phyloP scores from a whole-genome alignment of 768 basidiomycete species.

The Mycena albidolilacea region DNA sequence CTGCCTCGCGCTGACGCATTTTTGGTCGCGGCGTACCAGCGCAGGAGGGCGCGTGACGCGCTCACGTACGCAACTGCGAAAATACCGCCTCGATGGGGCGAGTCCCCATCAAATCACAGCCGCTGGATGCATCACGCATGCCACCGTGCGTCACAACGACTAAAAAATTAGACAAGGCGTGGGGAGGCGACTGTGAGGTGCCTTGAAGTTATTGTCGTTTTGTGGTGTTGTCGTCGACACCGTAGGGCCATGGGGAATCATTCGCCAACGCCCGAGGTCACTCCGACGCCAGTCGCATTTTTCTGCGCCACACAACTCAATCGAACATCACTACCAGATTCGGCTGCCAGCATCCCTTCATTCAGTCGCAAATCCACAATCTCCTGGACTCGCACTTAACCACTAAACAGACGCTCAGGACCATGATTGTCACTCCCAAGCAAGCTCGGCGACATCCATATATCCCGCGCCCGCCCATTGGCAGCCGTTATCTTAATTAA shows the following conservation, averaged over 20 bases:
- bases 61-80: conserved; percentile 14
- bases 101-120: background rate
- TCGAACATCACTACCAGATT: background rate
- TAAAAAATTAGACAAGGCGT: conserved; percentile 25
- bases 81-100: conserved; percentile 11
- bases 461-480: background rate
- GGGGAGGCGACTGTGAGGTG: background rate
- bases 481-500: conserved; percentile 15
- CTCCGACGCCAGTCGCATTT: background rate
- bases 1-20: background rate
- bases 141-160: background rate
- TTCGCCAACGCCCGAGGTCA: background rate
- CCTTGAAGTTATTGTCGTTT: background rate
- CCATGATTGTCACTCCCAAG: background rate
- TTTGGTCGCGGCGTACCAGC: conserved; percentile 7
- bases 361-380: background rate
- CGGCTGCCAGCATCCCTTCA: background rate
- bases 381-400: conserved; percentile 5
- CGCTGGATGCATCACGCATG: background rate
- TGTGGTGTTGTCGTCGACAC: background rate
- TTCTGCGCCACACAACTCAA: conserved; percentile 16
- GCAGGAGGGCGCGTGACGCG: conserved; percentile 6
- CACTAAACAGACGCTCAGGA: background rate
- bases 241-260: background rate
- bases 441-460: conserved; percentile 2